Evolutionary conservation across 345 rosid species (phyloP), one percentile per base, ranked within the genome.

Genomic region (Populus deltoides): DNA sequence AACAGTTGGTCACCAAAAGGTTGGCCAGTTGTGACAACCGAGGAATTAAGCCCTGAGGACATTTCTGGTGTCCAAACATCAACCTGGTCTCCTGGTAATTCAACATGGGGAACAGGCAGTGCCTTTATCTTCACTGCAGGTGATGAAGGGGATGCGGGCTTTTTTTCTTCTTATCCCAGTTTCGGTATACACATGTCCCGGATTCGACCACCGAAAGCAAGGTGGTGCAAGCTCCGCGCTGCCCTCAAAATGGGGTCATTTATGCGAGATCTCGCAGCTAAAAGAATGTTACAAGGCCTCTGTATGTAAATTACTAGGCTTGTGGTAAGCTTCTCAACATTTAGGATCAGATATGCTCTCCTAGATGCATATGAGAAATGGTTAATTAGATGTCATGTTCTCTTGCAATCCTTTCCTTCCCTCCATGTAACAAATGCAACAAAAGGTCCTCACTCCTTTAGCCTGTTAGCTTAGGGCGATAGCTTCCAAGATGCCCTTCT

Each of bases 171-270:
- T 25, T 2, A 49, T 69, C 84, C 86, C 3, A 71, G 69, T 63
- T 71, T 67, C 6, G 68, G 80, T 73, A 75, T 82, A 67, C 81
- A 47, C 71, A 8, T 83, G 53, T 80, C 65, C 15, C 79, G 76
- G 51, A 75, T 74, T 13, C 76, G 84, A 59, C 80, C 81, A 43
- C 86, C 89, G 0, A 90, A 78, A 80, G 92, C 82, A 11, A 78
- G 89, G 24, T 92, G 99, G 99, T 86, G 90, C 75, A 91, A 90
- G 88, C 78, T 93, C 29, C 81, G 92, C 68, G 94, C 98, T 24
- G 94, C 89, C 5, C 47, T 92, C 20, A 87, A 79, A 57, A 67
- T 79, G 78, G 41, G 78, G 22, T 86, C 85, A 7, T 70, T 89
- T 2, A 53, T 81, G 83, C 79, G 83, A 49, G 68, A 71, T 20